Conservation (phyloP, 164 flowering plant genomes). For the Aristolochia californica region DNA sequence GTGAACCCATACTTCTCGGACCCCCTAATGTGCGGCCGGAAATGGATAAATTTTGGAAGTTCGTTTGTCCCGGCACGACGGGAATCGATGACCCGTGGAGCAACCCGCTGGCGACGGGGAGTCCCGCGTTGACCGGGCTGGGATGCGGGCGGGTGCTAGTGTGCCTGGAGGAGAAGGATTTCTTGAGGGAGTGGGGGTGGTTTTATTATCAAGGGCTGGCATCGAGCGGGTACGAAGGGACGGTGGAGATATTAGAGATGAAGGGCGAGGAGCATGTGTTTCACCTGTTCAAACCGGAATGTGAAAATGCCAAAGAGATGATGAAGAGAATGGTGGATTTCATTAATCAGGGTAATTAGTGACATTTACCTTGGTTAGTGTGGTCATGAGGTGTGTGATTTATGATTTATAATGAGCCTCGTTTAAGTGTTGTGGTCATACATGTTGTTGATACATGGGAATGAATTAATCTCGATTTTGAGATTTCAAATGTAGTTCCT, state of each 20-base stretch:
- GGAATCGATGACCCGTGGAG: constrained; percentile 3
- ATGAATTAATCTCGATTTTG: too few relatives aligned
- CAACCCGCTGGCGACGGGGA: constrained; percentile 1
- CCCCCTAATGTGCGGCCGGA: not conserved
- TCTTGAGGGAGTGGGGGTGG: constrained; percentile 7
- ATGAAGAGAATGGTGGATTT: constrained; percentile 6
- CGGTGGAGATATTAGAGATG: constrained; percentile 6
- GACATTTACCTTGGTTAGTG: too few relatives aligned
- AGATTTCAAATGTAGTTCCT: too few relatives aligned
- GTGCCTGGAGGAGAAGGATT: constrained; percentile 7
- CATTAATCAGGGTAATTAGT: too few relatives aligned
- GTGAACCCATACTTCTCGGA: constrained; percentile 8
- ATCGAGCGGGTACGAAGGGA: constrained; percentile 9
- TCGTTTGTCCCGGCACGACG: constrained; percentile 5
- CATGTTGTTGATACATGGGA: too few relatives aligned
- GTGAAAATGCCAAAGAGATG: not conserved
- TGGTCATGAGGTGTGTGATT: too few relatives aligned
- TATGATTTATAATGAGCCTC: too few relatives aligned
- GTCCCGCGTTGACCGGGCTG: not conserved
- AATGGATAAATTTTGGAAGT: not conserved
- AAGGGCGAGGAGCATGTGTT: constrained; percentile 9
- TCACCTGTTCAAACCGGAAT: constrained; percentile 1
- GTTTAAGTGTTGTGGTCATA: too few relatives aligned
- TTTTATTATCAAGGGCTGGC: not conserved
- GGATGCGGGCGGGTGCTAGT: constrained; percentile 7